Evolutionary conservation across 495 filamentous ascomycete species (phyloP), one percentile per base, ranked within the genome.

Genomic region (Pseudomonodictys pantanalensis): DNA sequence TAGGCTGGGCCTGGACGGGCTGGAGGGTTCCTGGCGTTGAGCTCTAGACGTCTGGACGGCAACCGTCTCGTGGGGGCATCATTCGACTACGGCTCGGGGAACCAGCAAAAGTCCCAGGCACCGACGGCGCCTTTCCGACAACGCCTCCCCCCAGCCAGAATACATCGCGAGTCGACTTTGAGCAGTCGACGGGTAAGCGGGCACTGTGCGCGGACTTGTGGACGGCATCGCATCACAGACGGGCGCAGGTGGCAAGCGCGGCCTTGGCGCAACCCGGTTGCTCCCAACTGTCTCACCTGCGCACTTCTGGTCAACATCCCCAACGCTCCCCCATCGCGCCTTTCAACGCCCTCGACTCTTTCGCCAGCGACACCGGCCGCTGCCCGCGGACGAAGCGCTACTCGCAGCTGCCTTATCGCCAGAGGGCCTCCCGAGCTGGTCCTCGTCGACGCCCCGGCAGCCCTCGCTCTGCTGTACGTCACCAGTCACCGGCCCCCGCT

Each of bases 401-500:
- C 38, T n/a, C n/a, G 18, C 32, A 24, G 22, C 5, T n/a, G n/a
- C 24, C 49, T 39, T 52, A 52, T 52, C 49, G 49, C 29, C 42
- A 32, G 25, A 20, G 26, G 25, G 33, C 33, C 41, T n/a, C n/a
- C n/a, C n/a, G n/a, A n/a, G 53, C 41, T 38, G 30, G 12, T 43
- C 42, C 38, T n/a, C 53, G 53, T 20, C 18, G 4, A 29, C 20
- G n/a, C 52, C 25, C 26, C 23, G n/a, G n/a, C n/a, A n/a, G n/a
- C 25, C 43, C 26, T 26, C 30, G 42, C 44, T 30, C 38, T 46
- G 15, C 6, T 30, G 23, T 30, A 62, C 59, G 59, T 62, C 59
- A 62, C 52, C 25, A 26, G 51, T 43, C 33, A 33, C 30, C 32
- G 45, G 42, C 52, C 54, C 29, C 56, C 46, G 62, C 62, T 56